These are phyloP conservation scores for Spathaspora hagerdaliae DNA, from an alignment of 805 yeast species.

Conservation along the genomic window DNA sequence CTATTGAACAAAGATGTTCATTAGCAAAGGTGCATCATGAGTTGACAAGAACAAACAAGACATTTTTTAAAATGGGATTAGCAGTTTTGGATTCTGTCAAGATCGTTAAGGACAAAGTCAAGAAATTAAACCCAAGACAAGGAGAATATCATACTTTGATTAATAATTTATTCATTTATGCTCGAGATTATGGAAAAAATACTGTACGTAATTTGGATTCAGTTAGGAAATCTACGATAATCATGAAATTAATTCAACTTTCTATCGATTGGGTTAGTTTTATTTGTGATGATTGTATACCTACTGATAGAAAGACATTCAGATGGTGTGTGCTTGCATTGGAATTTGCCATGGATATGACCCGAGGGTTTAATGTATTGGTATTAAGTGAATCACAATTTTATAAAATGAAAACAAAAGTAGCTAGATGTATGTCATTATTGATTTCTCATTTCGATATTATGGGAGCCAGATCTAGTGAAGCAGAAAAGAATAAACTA, in stretches of 20 bases:
- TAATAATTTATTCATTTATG: constrained; percentile 69
- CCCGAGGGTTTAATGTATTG: constrained; percentile 82
- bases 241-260: constrained; percentile 66
- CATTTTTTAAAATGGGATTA: constrained; percentile 64
- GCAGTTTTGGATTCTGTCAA: constrained; percentile 60
- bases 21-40: constrained; percentile 70
- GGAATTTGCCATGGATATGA: constrained; percentile 94
- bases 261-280: constrained; percentile 91
- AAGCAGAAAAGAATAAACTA: constrained; percentile 53
- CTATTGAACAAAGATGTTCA: constrained; percentile 66
- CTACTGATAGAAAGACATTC: constrained; percentile 86
- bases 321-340: constrained; percentile 95
- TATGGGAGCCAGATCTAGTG: constrained; percentile 94
- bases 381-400: constrained; percentile 78
- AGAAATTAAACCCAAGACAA: constrained; percentile 37
- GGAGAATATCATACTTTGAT: constrained; percentile 73
- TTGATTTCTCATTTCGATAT: constrained; percentile 94
- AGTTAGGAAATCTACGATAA: constrained; percentile 60
- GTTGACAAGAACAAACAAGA: constrained; percentile 58
- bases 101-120: constrained; percentile 49
- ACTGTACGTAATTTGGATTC: constrained; percentile 63
- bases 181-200: constrained; percentile 77
- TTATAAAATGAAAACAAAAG: constrained; percentile 65
- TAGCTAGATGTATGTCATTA: constrained; percentile 91
- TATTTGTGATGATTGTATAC: constrained; percentile 90